Evolutionary conservation across 257 asterid genomes (phyloP).

Genomic region (Capsicum rhomboideum): DNA sequence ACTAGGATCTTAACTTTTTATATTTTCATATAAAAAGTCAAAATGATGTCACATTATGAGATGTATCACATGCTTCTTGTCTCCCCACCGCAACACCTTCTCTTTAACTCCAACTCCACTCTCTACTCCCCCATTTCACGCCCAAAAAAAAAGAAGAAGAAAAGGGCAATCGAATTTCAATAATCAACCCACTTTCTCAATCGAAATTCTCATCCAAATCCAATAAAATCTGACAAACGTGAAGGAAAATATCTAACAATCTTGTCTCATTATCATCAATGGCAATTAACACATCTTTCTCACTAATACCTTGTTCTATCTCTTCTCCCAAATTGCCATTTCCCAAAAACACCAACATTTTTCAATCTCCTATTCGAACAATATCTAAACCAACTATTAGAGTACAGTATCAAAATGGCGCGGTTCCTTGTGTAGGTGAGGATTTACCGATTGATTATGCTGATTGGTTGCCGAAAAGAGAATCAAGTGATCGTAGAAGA

Average conservation of each 20-base stretch:
- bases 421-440: conserved; percentile 42
- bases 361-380: conserved; percentile 4
- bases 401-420: conserved; percentile 4
- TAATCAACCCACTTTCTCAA: neutral
- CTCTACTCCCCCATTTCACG: neutral
- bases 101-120: neutral
- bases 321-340: conserved; percentile 18
- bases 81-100: neutral
- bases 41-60: no score
- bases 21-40: no score
- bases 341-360: neutral
- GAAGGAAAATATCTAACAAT: neutral
- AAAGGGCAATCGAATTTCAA: neutral
- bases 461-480: conserved; percentile 53
- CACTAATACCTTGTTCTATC: conserved; percentile 7
- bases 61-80: neutral
- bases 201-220: no score
- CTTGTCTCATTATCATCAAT: neutral
- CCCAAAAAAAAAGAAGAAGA: no score
- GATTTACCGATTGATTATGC: conserved; percentile 74
- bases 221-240: neutral
- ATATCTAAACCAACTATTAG: neutral
- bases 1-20: no score
- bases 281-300: conserved; percentile 21
- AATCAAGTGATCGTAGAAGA: conserved; percentile 48